phyloP scores from a whole-genome alignment of 768 basidiomycete species.

The Suillus paluster region DNA sequence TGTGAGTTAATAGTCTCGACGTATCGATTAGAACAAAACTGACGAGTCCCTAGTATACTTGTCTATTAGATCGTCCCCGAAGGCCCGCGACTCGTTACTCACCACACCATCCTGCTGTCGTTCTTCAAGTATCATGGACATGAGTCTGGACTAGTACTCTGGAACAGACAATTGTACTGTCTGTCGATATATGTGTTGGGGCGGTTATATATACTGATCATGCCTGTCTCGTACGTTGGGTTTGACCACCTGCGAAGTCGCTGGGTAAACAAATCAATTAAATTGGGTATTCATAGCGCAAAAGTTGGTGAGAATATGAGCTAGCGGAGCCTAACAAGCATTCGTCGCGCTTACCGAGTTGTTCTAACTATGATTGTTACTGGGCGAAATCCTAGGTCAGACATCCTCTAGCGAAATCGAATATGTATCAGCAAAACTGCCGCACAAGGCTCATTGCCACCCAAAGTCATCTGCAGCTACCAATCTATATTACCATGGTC shows the following conservation, averaged over 20 bases:
- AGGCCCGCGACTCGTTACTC: no score
- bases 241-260: slow-evolving; percentile 31
- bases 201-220: no score
- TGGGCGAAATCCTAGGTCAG: not conserved
- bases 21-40: no score
- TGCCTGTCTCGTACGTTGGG: slow-evolving; percentile 25
- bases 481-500: not conserved
- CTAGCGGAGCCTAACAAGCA: not conserved
- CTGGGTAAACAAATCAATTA: slow-evolving; percentile 40
- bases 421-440: not conserved
- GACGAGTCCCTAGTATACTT: no score
- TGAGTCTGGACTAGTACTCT: no score
- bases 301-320: no score
- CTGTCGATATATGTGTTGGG: no score
- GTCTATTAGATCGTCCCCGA: no score
- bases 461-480: not conserved
- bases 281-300: not conserved
- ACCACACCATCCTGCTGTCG: no score
- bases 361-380: not conserved
- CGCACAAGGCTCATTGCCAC: not conserved
- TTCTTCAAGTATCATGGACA: no score
- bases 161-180: no score
- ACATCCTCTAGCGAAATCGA: not conserved
- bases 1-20: no score
- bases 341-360: not conserved